These are phyloP conservation scores for Trichocomaceae sp. DNA, from an alignment of 2,329 filamentous ascomycete genomes.

Conservation along the genomic window DNA sequence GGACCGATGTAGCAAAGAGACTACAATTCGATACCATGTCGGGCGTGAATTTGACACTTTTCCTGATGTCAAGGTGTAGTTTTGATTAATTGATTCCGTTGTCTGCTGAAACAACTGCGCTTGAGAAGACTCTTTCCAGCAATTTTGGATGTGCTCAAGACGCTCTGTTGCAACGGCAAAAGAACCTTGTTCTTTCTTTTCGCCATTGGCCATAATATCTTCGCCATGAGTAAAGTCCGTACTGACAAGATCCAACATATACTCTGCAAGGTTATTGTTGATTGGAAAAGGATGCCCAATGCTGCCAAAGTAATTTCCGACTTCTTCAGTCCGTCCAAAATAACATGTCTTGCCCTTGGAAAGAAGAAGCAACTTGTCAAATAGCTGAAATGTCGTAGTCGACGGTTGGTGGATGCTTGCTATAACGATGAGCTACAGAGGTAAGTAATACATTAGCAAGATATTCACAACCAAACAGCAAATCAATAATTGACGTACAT, in stretches of 20 bases:
- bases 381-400: constrained; percentile 69
- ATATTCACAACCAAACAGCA: neutral
- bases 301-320: constrained; percentile 57
- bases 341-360: constrained; percentile 66
- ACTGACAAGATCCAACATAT: constrained; percentile 70
- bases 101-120: constrained; percentile 24
- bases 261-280: constrained; percentile 74
- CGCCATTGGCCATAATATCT: neutral
- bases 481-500: constrained; percentile 40
- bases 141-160: constrained; percentile 48
- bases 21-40: constrained; percentile 42
- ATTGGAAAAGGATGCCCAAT: constrained; percentile 59
- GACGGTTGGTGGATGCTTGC: constrained; percentile 83
- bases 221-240: constrained; percentile 56
- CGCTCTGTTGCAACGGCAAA: constrained; percentile 32
- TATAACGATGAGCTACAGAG: constrained; percentile 64
- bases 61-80: constrained; percentile 9
- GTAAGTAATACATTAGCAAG: neutral
- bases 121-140: constrained; percentile 49
- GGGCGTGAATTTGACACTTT: constrained; percentile 36
- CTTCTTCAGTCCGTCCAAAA: constrained; percentile 56
- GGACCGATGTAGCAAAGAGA: constrained; percentile 66
- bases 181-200: constrained; percentile 22
- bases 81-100: neutral
- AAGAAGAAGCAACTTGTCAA: constrained; percentile 70